A percentile compares a stretch with the other conserved stretches of the same genome.
These are phyloP conservation scores for Fusarium sp. DNA, from an alignment of 2,329 filamentous ascomycete species.

Conservation along the genomic window DNA sequence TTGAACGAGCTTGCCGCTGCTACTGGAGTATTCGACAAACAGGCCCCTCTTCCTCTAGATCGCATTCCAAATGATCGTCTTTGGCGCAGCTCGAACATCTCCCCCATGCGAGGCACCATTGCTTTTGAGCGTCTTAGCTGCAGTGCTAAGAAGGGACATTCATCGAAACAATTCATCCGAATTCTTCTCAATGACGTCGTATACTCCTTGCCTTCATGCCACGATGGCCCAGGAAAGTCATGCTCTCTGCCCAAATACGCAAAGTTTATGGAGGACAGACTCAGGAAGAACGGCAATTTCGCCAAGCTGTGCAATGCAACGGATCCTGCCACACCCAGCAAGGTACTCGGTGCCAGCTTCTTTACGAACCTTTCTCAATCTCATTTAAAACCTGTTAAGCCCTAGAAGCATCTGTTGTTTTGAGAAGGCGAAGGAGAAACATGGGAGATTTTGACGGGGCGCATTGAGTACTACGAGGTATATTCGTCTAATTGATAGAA, in stretches of 20 bases:
- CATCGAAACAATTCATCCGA: slow-evolving; percentile 61
- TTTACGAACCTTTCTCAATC: slow-evolving; percentile 58
- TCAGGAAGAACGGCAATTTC: slow-evolving; percentile 60
- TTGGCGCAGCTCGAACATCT: slow-evolving; percentile 66
- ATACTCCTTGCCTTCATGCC: slow-evolving; percentile 67
- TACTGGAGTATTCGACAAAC: slow-evolving; percentile 70
- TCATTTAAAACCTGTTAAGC: slow-evolving; percentile 44
- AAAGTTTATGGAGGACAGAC: slow-evolving; percentile 44
- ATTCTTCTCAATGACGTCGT: slow-evolving; percentile 71
- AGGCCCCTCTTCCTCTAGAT: slow-evolving; percentile 60
- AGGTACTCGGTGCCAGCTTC: slow-evolving; percentile 60
- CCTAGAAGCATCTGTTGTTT: neutral
- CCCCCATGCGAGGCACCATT: slow-evolving; percentile 73
- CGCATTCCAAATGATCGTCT: slow-evolving; percentile 59
- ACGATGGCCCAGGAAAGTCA: slow-evolving; percentile 64
- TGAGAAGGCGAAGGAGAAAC: too few relatives aligned
- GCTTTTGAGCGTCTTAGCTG: slow-evolving; percentile 73
- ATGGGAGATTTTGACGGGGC: too few relatives aligned
- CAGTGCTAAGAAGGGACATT: slow-evolving; percentile 25
- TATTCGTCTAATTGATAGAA: too few relatives aligned
- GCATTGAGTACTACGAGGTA: too few relatives aligned
- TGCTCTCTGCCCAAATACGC: slow-evolving; percentile 61
- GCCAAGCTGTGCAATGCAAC: slow-evolving; percentile 60
- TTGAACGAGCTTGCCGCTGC: slow-evolving; percentile 69
- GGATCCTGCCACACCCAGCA: slow-evolving; percentile 51